A percentile compares a stretch with the other conserved stretches of the same genome.
These are phyloP conservation scores for Nemania sp. DNA, from an alignment of 2,329 filamentous ascomycete genomes.

Conservation along the genomic window DNA sequence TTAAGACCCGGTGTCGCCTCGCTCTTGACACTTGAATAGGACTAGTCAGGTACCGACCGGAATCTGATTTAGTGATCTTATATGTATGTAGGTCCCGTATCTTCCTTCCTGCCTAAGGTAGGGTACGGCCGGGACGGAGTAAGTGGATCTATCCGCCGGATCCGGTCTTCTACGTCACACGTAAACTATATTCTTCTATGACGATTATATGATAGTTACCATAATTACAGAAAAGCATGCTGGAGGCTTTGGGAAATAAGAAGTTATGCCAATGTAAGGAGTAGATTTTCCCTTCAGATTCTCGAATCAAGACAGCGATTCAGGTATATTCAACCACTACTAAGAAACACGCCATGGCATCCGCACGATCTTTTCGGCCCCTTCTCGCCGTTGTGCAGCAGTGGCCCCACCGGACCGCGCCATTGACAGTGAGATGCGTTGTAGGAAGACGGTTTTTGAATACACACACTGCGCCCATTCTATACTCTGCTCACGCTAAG, in stretches of 20 bases:
- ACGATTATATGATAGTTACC: conserved; percentile 27
- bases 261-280: background rate
- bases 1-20: background rate
- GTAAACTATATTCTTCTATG: conserved; percentile 25
- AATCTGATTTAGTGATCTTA: background rate
- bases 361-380: conserved; percentile 17
- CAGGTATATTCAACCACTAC: background rate
- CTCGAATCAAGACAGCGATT: background rate
- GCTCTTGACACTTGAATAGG: background rate
- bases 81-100: background rate
- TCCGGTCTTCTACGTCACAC: conserved; percentile 31
- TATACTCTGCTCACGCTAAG: conserved; percentile 39
- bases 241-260: background rate
- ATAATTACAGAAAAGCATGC: background rate
- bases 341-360: conserved; percentile 27
- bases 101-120: background rate
- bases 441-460: conserved; percentile 29
- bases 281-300: background rate
- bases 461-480: conserved; percentile 39
- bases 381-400: conserved; percentile 19
- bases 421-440: background rate
- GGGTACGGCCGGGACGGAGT: conserved; percentile 1
- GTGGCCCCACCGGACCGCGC: background rate
- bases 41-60: conserved; percentile 22
- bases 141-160: conserved; percentile 15